A percentile compares a stretch with the other conserved stretches of the same genome.
Evolutionary conservation across 2,329 filamentous ascomycete genomes (phyloP).

Genomic region (Calonectria pseudoreteaudii): DNA sequence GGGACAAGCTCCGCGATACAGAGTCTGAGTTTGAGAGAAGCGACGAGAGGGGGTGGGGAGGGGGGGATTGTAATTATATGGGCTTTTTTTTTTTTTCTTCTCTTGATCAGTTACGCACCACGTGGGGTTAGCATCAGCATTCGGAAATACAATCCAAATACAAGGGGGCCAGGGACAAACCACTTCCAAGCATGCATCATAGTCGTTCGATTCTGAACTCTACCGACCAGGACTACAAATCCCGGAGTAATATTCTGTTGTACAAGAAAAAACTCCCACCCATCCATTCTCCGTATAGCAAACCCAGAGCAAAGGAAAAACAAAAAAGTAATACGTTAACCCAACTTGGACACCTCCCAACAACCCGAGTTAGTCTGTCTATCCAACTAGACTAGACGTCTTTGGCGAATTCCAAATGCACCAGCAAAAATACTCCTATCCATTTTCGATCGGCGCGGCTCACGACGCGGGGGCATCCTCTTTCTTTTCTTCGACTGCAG

Average conservation of each 20-base stretch:
- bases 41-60: no score
- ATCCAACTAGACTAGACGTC: constrained; percentile 10
- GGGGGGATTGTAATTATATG: background rate
- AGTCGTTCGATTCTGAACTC: constrained; percentile 11
- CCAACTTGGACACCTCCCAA: constrained; percentile 4
- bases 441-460: background rate
- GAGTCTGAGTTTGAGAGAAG: background rate
- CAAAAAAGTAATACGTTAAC: background rate
- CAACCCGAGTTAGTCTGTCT: constrained; percentile 11
- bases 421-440: constrained; percentile 3
- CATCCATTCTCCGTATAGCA: constrained; percentile 7
- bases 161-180: background rate
- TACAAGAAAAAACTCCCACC: constrained; percentile 25
- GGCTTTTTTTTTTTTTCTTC: background rate
- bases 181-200: background rate
- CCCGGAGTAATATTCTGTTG: constrained; percentile 19
- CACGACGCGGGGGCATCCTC: constrained; percentile 24
- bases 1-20: background rate
- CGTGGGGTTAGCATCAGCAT: background rate
- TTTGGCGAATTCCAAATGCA: background rate
- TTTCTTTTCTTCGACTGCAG: constrained; percentile 15
- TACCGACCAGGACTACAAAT: constrained; percentile 12
- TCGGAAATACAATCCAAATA: background rate
- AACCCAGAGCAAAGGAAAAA: constrained; percentile 10
- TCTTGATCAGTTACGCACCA: background rate